These are phyloP conservation scores for Tylopilus sp. DNA, from an alignment of 1,284 basidiomycete genomes.

Conservation along the genomic window DNA sequence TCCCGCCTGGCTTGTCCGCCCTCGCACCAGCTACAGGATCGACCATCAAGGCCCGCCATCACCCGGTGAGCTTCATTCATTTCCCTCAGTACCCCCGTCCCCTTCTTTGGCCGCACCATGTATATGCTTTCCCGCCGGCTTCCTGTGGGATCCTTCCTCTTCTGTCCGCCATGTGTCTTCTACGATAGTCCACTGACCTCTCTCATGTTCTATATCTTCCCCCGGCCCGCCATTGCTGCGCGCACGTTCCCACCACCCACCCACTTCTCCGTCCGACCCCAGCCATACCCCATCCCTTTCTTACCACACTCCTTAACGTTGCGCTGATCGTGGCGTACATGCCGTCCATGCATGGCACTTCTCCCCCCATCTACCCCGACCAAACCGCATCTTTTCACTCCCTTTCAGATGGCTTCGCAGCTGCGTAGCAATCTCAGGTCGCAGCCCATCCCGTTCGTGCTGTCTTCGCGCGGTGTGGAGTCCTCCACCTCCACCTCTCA, in stretches of 20 bases:
- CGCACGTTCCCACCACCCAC: constrained; percentile 19
- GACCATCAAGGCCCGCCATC: constrained; percentile 27
- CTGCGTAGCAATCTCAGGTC: constrained; percentile 38
- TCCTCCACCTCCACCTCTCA: constrained; percentile 30
- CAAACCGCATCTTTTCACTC: constrained; percentile 42
- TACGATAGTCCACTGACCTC: constrained; percentile 19
- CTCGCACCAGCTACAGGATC: constrained; percentile 12
- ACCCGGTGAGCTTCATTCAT: constrained; percentile 29
- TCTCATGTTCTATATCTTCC: constrained; percentile 15
- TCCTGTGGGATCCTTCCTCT: constrained; percentile 12
- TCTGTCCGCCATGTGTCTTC: constrained; percentile 11
- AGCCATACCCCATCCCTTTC: constrained; percentile 7
- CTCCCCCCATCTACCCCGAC: constrained; percentile 40
- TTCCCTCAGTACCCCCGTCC: constrained; percentile 15
- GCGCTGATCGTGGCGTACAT: constrained; percentile 23
- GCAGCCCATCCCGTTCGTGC: constrained; percentile 34
- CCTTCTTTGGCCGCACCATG: constrained; percentile 2
- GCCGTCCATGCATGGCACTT: constrained; percentile 45
- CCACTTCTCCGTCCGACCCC: constrained; percentile 6
- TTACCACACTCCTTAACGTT: constrained; percentile 12
- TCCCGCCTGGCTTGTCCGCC: neutral
- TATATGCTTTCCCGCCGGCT: neutral
- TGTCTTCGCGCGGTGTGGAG: constrained; percentile 44
- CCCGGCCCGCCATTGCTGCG: constrained; percentile 13
- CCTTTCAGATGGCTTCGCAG: constrained; percentile 47